Conservation (phyloP, 352 stramenopile genomes). For the Pythium biforme region DNA sequence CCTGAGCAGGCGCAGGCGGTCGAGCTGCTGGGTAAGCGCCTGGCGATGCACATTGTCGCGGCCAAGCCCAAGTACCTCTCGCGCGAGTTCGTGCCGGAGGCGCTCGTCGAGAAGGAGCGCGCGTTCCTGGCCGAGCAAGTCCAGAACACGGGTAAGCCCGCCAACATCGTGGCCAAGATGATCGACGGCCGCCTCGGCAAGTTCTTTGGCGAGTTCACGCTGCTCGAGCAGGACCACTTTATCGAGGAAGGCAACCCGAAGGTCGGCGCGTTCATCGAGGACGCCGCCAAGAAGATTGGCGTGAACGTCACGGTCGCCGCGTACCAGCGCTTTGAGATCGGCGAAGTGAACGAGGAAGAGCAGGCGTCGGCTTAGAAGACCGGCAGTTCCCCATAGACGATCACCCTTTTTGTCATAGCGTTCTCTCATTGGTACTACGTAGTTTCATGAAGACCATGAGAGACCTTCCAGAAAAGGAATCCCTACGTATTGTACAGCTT, state of each 20-base stretch:
- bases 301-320: constrained; percentile 56
- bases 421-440: too few relatives aligned
- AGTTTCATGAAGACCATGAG: too few relatives aligned
- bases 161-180: constrained; percentile 94
- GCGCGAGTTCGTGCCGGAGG: constrained; percentile 79
- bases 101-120: constrained; percentile 90
- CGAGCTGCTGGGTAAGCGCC: constrained; percentile 84
- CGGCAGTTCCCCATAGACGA: too few relatives aligned
- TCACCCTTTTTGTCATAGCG: too few relatives aligned
- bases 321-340: constrained; percentile 80
- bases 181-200: constrained; percentile 91
- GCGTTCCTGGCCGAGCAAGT: constrained; percentile 90
- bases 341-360: constrained; percentile 58
- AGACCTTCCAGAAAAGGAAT: too few relatives aligned
- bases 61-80: constrained; percentile 91
- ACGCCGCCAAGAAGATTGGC: constrained; percentile 60
- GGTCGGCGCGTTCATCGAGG: constrained; percentile 75
- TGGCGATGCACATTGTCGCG: constrained; percentile 96
- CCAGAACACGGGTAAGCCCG: constrained; percentile 83
- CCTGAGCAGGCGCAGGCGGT: constrained; percentile 55
- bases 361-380: constrained; percentile 35
- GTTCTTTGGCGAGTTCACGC: constrained; percentile 92
- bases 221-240: constrained; percentile 93
- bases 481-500: too few relatives aligned
- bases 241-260: constrained; percentile 92